Evolutionary conservation across 1,284 basidiomycete genomes (phyloP), one percentile per base, ranked within the genome.

Genomic region (Heterobasidion occidentale): DNA sequence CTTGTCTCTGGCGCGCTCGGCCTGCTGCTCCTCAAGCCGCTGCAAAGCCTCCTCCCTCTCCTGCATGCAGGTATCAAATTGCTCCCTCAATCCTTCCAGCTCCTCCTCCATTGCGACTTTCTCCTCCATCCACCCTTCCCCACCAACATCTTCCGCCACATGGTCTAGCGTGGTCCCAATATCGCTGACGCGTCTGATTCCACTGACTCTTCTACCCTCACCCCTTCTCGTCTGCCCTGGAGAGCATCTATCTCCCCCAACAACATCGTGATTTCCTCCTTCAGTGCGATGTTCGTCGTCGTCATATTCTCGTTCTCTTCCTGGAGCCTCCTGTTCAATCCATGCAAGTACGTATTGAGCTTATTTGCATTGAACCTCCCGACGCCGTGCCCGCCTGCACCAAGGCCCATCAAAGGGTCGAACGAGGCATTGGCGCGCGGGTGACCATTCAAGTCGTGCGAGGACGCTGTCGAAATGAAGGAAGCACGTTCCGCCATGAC

Each of bases 381-480:
- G 45, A 75, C 64, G 17, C 73, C 80, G 61, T 83, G 77, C 52
- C 80, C 80, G 59, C 78, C 70, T 45, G 81, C 77, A 62, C 81
- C 84, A 55, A 87, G 81, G 9, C 86, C 86, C 67, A 88, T 81
- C 6, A 84, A 77, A 42, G 88, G 86, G 65, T 91, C 89, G 60
- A 93, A 90, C 8, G 90, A 92, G 14, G 88, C 88, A 64, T 94
- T 94, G 45, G 83, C 87, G 9, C 88, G 83, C 36, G 81, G 83
- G 63, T 90, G 84, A 7, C 90, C 83, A 1, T 88, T 90, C 44
- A 94, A 73, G 66, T 94, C 92, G 60, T 92, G 88, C 20, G 90
- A 92, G 1, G 90, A 92, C 3, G 87, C 80, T 0, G 86, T 90
- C 4, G 90, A 92, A 46, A 88, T 74, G 68, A 88, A 83, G 0